Base-by-base conservation (phyloP, 2,329 filamentous ascomycete genomes). In the Exophiala sp. region DNA sequence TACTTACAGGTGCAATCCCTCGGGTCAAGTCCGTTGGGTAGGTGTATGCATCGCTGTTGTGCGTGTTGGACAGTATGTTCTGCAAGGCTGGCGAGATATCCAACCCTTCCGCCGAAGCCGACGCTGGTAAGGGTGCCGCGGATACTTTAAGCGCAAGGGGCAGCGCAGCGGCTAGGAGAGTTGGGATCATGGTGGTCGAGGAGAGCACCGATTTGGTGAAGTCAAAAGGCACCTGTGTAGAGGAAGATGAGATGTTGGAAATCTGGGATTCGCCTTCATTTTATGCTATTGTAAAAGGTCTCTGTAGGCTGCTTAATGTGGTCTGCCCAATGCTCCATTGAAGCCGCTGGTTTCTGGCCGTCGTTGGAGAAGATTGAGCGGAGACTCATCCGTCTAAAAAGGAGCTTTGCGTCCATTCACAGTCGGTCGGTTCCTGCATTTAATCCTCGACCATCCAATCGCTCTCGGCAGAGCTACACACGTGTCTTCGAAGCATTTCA, bases 21-120 rank as follows among this genome's bases (percentile, higher is more conserved):
- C 65, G 60, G 30, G 65, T 68, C 54, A 70, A 65, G 47, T 68
- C 64, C 6, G 68, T 65, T 19, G 61, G 62, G 61, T 67, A 70
- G 1, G 50, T 58, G 40, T 61, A 60, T 23, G 43, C 44, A 22
- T 53, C 35, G 43, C 52, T 58, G 37, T 51, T 50, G 27, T 60
- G 51, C 5, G 54, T 60, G 42, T 59, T 61, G 27, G 49, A 45
- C 21, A 61, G 48, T 24, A 61, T 60, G 46, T 61, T 61, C 39
- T 61, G 59, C 11, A 61, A 50, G 1, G 43, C 34, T 3, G 19
- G 18, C 9, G 46, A 46, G 37, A 58, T 51, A 41, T 52, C 48
- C 4, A 58, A 30, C 16, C 50, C 54, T 39, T 52, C 35, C 29
- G 53, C 53, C 2, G 48, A 42, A 21, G 46, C 53, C 40, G 54